phyloP scores from a whole-genome alignment of 805 yeast species.

The Priceomyces carsonii region DNA sequence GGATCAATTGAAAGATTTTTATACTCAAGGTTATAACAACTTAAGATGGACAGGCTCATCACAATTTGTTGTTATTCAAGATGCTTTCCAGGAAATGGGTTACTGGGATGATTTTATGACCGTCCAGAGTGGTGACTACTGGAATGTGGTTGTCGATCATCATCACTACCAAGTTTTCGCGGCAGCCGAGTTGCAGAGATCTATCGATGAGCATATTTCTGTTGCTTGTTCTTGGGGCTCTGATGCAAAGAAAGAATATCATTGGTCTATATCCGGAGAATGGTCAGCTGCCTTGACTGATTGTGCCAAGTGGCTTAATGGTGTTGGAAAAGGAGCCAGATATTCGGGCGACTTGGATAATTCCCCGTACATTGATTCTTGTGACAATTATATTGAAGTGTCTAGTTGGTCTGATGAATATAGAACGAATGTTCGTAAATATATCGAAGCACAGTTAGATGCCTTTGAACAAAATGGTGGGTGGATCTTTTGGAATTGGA shows the following conservation, averaged over 20 bases:
- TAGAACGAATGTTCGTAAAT: conserved; percentile 60
- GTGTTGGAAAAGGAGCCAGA: conserved; percentile 81
- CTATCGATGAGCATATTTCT: conserved; percentile 61
- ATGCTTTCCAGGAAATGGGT: conserved; percentile 66
- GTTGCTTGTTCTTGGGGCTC: conserved; percentile 33
- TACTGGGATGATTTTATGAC: conserved; percentile 64
- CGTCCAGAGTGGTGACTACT: conserved; percentile 27
- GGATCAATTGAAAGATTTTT: conserved; percentile 59
- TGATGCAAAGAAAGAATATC: conserved; percentile 47
- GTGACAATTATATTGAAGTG: conserved; percentile 40
- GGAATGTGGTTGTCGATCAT: conserved; percentile 81
- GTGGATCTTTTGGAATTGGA: conserved; percentile 95
- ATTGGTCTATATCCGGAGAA: conserved; percentile 83
- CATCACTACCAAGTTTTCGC: conserved; percentile 90
- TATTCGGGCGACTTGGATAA: conserved; percentile 61
- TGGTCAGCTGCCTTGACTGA: conserved; percentile 93
- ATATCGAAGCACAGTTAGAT: conserved; percentile 88
- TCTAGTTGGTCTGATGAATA: conserved; percentile 60
- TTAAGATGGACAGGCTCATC: conserved; percentile 56
- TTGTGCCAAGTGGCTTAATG: conserved; percentile 87
- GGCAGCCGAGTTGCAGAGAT: conserved; percentile 55
- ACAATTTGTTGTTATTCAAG: conserved; percentile 72
- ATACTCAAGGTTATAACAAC: conserved; percentile 59
- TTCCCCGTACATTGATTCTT: conserved; percentile 56
- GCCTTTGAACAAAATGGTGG: conserved; percentile 73